Evolutionary conservation across 495 filamentous ascomycete species (phyloP), one percentile per base, ranked within the genome.

Genomic region (Neurospora sublineolata): DNA sequence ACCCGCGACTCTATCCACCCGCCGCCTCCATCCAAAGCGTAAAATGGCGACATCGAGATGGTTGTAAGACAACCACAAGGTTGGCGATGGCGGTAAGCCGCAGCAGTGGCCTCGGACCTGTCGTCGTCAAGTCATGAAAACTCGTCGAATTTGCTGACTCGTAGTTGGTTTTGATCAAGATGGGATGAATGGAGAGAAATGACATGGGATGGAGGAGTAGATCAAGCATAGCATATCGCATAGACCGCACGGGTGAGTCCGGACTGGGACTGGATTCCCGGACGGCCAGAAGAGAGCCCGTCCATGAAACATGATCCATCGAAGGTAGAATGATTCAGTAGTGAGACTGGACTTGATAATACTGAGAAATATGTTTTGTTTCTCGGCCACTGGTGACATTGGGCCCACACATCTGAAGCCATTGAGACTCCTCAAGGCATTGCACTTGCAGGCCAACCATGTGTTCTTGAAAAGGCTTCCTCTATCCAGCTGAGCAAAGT

Each of bases 121-220:
- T 77, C 75, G 78, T 84, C 71, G 77, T 82, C 76, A 82, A 83
- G 77, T 84, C 83, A 85, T 85, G 82, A 82, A 84, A 79, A 71
- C 36, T 77, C 77, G 77, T 79, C 76, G 75, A 71, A 77, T 71
- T 69, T 76, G 73, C 76, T 76, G 77, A 75, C 73, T 69, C 73
- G 75, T 74, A 72, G 76, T 76, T 74, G 76, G 75, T 64, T 64
- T 64, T 33, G 52, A 64, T 64, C 73, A 76, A 76, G 77, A 76
- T 74, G 69, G 75, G 76, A 80, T 76, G 73, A 71, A 77, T 73
- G 72, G 72, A 69, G 69, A 67, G 68, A 74, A 77, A 73, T 74
- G 76, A 77, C 77, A 77, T 74, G 75, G 72, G 73, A 38, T 60
- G 70, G 64, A 46, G n/a, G 70, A 69, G 70, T 71, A 71, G 74